A percentile compares a stretch with the other conserved stretches of the same genome.
Conservation (phyloP, 163 green algal genomes). For the Smithsoniella earleae region DNA sequence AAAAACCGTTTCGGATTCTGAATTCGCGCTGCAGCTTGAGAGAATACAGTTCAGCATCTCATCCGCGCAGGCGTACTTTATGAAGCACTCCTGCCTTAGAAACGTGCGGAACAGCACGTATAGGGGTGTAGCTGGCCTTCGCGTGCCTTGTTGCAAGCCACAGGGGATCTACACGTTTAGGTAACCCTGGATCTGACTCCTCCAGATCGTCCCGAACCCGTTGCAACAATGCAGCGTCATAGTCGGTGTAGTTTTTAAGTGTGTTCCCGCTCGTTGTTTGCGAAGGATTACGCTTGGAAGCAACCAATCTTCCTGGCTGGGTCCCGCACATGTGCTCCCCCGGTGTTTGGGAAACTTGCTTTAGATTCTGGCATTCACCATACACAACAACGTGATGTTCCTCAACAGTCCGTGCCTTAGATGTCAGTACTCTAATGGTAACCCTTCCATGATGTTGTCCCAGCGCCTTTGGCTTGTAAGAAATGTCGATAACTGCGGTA, state of each 20-base stretch:
- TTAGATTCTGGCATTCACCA: not conserved
- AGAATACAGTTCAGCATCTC: no score
- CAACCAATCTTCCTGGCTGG: not conserved
- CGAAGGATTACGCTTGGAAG: not conserved
- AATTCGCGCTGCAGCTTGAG: no score
- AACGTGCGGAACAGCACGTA: not conserved
- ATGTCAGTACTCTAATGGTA: not conserved
- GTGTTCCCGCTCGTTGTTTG: no score
- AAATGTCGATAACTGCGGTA: not conserved
- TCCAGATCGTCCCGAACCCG: not conserved
- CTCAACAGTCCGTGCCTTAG: not conserved
- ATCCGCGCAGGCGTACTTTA: not conserved
- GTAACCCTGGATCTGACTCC: not conserved
- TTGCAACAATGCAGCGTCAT: not conserved
- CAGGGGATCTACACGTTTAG: not conserved
- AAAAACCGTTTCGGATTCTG: not conserved
- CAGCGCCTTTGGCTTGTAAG: slow-evolving; percentile 16
- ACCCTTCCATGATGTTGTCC: not conserved
- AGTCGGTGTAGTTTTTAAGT: not conserved
- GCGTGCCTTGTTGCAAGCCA: not conserved
- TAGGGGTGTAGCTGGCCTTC: not conserved
- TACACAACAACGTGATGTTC: slow-evolving; percentile 14
- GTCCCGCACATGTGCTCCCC: not conserved
- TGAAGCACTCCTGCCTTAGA: not conserved
- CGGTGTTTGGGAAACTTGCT: not conserved